phyloP scores from a whole-genome alignment of 257 asterid genomes.

The Nyctanthes arbortristis region DNA sequence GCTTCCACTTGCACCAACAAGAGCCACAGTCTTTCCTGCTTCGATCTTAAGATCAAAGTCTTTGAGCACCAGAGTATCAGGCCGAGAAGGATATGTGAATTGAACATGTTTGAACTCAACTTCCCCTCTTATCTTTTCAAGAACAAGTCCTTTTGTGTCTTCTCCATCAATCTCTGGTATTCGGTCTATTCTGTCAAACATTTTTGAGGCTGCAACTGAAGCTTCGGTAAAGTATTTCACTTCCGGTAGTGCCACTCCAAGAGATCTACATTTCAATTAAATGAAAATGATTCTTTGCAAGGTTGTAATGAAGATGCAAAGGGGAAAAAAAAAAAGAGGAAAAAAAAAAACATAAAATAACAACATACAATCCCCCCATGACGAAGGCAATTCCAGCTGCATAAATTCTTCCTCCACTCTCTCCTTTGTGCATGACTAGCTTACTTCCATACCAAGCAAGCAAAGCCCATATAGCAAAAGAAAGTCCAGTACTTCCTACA shows the following conservation, averaged over 20 bases:
- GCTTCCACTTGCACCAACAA: constrained; percentile 89
- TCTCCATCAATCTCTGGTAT: constrained; percentile 63
- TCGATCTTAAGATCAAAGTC: constrained; percentile 64
- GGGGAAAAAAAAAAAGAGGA: not conserved
- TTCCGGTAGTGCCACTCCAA: constrained; percentile 84
- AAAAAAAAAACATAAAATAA: not conserved
- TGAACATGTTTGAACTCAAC: constrained; percentile 59
- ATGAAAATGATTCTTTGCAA: not conserved
- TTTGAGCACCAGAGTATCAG: constrained; percentile 55
- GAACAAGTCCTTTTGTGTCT: constrained; percentile 43
- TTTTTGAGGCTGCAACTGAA: constrained; percentile 71
- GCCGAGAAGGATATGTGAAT: constrained; percentile 72
- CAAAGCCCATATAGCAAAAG: constrained; percentile 89
- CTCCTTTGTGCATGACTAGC: constrained; percentile 74
- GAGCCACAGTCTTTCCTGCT: constrained; percentile 79
- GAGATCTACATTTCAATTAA: constrained; percentile 49
- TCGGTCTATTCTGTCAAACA: constrained; percentile 66
- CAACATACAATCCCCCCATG: constrained; percentile 82
- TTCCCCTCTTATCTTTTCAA: constrained; percentile 54
- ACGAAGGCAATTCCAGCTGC: constrained; percentile 76
- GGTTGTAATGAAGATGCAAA: too few species aligned
- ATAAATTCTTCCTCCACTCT: constrained; percentile 79
- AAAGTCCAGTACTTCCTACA: constrained; percentile 70
- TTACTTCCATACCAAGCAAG: constrained; percentile 93
- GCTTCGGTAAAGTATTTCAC: constrained; percentile 80